Conservation (phyloP, 1,284 basidiomycete genomes). For the Pseudozyma sp. region DNA sequence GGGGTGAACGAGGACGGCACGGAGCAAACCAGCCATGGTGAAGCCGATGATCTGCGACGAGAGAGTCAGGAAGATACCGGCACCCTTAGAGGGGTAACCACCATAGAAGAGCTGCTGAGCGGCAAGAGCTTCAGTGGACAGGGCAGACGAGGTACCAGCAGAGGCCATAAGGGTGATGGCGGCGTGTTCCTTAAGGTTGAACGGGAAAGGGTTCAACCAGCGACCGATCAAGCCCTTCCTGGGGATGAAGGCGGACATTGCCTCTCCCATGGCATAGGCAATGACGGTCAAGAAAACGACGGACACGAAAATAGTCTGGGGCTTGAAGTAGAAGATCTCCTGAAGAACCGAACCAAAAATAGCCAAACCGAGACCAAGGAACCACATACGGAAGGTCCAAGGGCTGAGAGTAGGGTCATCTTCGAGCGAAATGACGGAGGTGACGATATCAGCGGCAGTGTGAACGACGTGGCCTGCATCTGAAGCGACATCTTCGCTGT, state of each 20-base stretch:
- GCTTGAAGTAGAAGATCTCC: conserved; percentile 42
- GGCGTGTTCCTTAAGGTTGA: conserved; percentile 43
- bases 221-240: conserved; percentile 13
- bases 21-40: conserved; percentile 71
- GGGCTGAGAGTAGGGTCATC: conserved; percentile 34
- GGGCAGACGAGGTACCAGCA: conserved; percentile 26
- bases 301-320: conserved; percentile 24
- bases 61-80: conserved; percentile 74
- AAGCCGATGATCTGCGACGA: conserved; percentile 78
- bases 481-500: not conserved
- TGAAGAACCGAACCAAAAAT: conserved; percentile 26
- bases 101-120: conserved; percentile 46
- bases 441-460: conserved; percentile 29
- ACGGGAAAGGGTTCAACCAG: conserved; percentile 31
- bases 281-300: conserved; percentile 37
- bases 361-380: conserved; percentile 27
- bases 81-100: conserved; percentile 30
- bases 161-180: conserved; percentile 35
- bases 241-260: conserved; percentile 27
- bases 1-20: conserved; percentile 38
- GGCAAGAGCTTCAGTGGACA: conserved; percentile 32
- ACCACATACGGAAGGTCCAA: conserved; percentile 41
- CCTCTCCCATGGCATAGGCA: conserved; percentile 25
- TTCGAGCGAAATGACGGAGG: conserved; percentile 22
- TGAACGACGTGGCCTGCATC: conserved; percentile 21